Base-by-base conservation (phyloP, 2,329 filamentous ascomycete genomes). In the Rutstroemia sydowiana region DNA sequence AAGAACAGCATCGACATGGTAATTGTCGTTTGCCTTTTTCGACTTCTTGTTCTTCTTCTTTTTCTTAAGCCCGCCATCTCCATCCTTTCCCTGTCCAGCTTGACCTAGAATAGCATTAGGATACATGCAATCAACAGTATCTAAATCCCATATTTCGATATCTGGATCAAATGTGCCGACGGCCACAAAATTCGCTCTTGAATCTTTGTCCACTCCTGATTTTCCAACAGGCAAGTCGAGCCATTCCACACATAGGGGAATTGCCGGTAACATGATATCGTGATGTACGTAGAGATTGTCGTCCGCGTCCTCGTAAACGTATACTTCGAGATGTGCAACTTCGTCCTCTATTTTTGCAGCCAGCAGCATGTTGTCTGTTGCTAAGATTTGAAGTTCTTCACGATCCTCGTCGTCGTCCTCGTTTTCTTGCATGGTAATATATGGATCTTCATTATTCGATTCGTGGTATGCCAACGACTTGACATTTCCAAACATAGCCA, bases 221-320 rank as follows among this genome's bases (percentile, higher is more conserved):
- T 89, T 88, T 59, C 87, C 85, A 32, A 95, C 89, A n/a, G 89
- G 85, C 51, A 95, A 77, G 67, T 96, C 88, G 41, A 98, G 73
- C 93, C 93, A 98, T 73, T 98, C 93, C 37, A 97, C 79, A 65
- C 89, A 93, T 6, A 98, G 81, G 10, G 93, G 93, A 65, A 98
- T 95, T 21, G 92, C 92, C 30, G 93, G 93, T 51, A 98, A 79
- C 92, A 98, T 97, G 63, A 98, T 95, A 70, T 98, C 93, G 78
- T 98, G 93, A 73, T 98, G 93, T 21, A 98, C 92, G 69, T 98
- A 98, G 55, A 98, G 84, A 68, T 98, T 98, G 71, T 97, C 93
- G 41, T 85, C 87, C 56, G 82, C 82, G 63, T 97, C 93, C 70
- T 98, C 93, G 71, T 97, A 98, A 26, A 98, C 90, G 65, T 97